phyloP scores from a whole-genome alignment of 305 asterid species.

The Fraxinus albicans region DNA sequence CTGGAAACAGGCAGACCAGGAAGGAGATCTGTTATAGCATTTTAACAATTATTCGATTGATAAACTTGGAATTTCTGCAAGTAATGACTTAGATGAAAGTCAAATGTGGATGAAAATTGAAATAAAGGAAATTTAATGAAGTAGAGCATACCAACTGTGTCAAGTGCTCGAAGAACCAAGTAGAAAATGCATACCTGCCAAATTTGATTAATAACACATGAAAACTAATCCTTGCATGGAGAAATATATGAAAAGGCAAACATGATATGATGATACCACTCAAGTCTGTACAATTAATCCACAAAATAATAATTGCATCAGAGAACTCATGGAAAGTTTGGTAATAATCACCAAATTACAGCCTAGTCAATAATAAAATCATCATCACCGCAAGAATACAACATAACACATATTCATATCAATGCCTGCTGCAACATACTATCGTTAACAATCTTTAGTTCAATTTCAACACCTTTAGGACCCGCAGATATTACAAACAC shows the following conservation, averaged over 20 bases:
- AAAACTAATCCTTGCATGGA: not conserved
- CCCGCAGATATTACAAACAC: not conserved
- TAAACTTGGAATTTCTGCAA: not conserved
- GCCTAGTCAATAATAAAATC: not conserved
- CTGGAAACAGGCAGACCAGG: not conserved
- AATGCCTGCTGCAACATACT: not conserved
- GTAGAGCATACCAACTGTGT: not conserved
- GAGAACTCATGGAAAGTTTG: not conserved
- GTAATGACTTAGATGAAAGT: not conserved
- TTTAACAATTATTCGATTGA: not conserved
- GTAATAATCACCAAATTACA: not conserved
- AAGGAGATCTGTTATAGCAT: not conserved
- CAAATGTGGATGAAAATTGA: not conserved
- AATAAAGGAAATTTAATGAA: not conserved
- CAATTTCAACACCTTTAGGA: not conserved
- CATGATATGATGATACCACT: not conserved
- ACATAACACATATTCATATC: not conserved
- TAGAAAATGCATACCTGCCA: slow-evolving; percentile 8
- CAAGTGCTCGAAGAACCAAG: slow-evolving; percentile 12
- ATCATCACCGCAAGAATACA: not conserved
- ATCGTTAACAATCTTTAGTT: not conserved
- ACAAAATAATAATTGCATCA: not conserved
- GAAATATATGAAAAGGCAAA: not conserved
- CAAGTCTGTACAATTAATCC: not conserved
- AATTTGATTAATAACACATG: not conserved